Conservation (phyloP, 2,329 filamentous ascomycete species). For the Curvularia sp. region DNA sequence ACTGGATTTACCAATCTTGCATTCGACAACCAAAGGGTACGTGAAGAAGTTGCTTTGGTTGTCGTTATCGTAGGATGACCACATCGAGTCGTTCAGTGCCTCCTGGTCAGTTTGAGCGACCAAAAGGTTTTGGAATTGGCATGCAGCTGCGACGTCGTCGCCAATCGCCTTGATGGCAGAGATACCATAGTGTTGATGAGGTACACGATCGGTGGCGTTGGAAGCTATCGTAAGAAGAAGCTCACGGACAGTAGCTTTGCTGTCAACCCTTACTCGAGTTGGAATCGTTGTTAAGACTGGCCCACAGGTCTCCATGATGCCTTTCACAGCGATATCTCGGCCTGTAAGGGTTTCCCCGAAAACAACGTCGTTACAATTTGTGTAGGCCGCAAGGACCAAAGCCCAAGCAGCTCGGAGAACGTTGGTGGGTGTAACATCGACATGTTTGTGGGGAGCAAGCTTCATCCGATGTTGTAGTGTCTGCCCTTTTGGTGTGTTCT, state of each 20-base stretch:
- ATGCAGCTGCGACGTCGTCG: slow-evolving; percentile 62
- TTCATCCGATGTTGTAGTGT: slow-evolving; percentile 34
- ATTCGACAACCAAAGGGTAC: slow-evolving; percentile 44
- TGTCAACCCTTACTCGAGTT: slow-evolving; percentile 42
- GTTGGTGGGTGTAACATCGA: slow-evolving; percentile 42
- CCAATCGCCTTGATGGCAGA: slow-evolving; percentile 53
- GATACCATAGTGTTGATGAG: slow-evolving; percentile 49
- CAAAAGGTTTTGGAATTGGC: slow-evolving; percentile 63
- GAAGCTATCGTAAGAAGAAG: slow-evolving; percentile 31
- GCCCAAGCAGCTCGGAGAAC: slow-evolving; percentile 35
- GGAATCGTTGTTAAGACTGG: slow-evolving; percentile 52
- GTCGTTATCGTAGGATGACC: slow-evolving; percentile 38
- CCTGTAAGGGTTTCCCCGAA: slow-evolving; percentile 46
- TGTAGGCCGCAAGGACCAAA: slow-evolving; percentile 32
- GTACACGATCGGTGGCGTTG: slow-evolving; percentile 39
- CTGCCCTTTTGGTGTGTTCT: slow-evolving; percentile 32
- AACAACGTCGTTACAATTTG: slow-evolving; percentile 29
- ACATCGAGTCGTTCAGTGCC: slow-evolving; percentile 34
- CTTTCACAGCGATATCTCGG: slow-evolving; percentile 43
- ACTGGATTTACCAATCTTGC: slow-evolving; percentile 28
- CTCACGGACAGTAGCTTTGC: slow-evolving; percentile 31
- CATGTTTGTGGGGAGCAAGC: slow-evolving; percentile 29
- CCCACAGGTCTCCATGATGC: slow-evolving; percentile 46
- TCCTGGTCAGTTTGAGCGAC: slow-evolving; percentile 57
- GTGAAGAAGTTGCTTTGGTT: slow-evolving; percentile 45